Evolutionary conservation across 169 alveolate species (phyloP), one percentile per base, ranked within the genome.

Genomic region (Eimeria maxima): DNA sequence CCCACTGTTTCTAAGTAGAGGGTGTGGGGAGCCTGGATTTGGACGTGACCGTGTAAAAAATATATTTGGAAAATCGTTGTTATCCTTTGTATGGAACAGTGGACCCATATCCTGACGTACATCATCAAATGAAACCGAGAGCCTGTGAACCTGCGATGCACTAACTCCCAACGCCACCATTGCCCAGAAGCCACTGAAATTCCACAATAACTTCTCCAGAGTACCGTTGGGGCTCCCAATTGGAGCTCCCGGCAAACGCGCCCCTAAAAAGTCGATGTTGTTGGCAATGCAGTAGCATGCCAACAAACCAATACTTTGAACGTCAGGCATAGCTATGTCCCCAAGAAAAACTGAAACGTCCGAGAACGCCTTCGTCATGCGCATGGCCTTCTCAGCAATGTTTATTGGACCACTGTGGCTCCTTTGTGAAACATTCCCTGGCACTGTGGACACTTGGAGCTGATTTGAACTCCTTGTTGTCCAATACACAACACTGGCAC

Each of bases 241-340:
- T 22, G 95, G 71, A 83, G n/a, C 65, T 20, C 44, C 50, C 29
- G 92, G 95, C 22, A 92, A 10, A 24, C 84, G 65, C 11, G 95
- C 95, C 18, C 80, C 90, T 18, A 92, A 83, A 24, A 92, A 45
- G 42, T 92, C 90, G 83, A 92, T 45, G 84, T 27, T 83, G 50
- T 57, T 78, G 74, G 84, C 42, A 47, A 83, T 92, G 71, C 76
- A 78, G 84, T 60, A 92, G 47, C 86, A 47, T 53, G 91, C 63
- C 53, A 92, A 60, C 73, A 92, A 73, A 18, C 92, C 95, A 20
- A 92, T 57, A 4, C 91, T 83, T 50, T 57, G 89, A 33, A 76
- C 95, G 67, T 92, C 95, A 2, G 95, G 91, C 95, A 92, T 92
- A n/a, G 95, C 91, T n/a, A 81, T 24, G 74, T 78, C 80, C n/a